Evolutionary conservation across 441 rosid genomes (phyloP).

Genomic region (Rhodomyrtus psidioides): DNA sequence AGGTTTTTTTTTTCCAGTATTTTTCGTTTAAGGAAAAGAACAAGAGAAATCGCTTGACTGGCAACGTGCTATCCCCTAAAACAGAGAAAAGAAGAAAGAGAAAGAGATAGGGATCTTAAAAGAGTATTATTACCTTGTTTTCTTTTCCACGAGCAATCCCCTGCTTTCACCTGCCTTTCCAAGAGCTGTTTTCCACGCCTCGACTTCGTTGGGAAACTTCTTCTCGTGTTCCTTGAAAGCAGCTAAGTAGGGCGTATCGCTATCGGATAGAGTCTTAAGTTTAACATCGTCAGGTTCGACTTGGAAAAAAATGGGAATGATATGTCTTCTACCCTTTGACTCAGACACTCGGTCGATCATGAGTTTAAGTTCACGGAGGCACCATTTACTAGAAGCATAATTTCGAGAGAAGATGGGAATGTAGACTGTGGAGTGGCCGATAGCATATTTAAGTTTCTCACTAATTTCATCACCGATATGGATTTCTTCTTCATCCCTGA

Average conservation of each 20-base stretch:
- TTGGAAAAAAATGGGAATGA: background rate
- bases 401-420: background rate
- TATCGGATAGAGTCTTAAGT: background rate
- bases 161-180: background rate
- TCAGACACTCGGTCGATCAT: background rate
- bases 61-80: background rate
- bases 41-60: background rate
- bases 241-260: background rate
- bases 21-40: background rate
- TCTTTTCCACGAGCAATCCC: too few species aligned
- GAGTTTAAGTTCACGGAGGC: background rate
- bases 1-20: background rate
- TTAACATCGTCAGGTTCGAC: background rate
- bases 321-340: rapidly evolving
- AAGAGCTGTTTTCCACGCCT: background rate
- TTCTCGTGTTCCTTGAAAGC: background rate
- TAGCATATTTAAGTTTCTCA: background rate
- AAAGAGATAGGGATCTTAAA: too few species aligned
- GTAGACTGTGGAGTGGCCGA: background rate
- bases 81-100: too few species aligned
- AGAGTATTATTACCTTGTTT: too few species aligned
- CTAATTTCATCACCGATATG: rapidly evolving
- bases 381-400: background rate
- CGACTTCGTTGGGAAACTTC: background rate
- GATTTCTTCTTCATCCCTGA: rapidly evolving